Conservation (phyloP, 139 green algal species). For the Chloropicon primus region DNA sequence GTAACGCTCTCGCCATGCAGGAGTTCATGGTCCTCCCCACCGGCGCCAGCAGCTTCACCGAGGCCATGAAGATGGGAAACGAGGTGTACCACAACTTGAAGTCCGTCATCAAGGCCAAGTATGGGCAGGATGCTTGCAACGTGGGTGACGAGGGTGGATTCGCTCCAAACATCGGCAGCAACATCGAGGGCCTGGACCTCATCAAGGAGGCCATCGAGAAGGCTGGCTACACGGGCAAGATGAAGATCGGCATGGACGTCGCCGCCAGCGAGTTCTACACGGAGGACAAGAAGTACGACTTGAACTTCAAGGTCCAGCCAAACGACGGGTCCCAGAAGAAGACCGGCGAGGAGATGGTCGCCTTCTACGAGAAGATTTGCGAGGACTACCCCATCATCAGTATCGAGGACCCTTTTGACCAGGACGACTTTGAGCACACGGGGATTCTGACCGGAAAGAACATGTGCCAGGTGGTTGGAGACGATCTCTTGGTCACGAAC, state of each 20-base stretch:
- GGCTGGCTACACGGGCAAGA: background rate
- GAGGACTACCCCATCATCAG: background rate
- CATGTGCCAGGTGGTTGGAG: constrained; percentile 1
- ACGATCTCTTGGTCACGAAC: constrained; percentile 3
- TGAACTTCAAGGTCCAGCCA: constrained; percentile 85
- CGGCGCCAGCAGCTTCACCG: background rate
- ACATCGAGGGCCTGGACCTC: constrained; percentile 3
- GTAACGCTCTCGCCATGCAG: constrained; percentile 1
- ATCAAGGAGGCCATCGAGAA: constrained; percentile 5
- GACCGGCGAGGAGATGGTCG: background rate
- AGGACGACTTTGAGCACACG: background rate
- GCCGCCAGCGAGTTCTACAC: background rate
- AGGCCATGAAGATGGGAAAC: constrained; percentile 1
- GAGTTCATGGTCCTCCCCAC: constrained; percentile 5
- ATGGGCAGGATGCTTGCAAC: background rate
- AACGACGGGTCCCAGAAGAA: constrained; percentile 27
- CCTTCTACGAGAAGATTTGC: background rate
- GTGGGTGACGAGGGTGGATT: constrained; percentile 2
- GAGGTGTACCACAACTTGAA: constrained; percentile 2
- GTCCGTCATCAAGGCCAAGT: background rate
- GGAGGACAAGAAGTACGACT: background rate
- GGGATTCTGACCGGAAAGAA: background rate
- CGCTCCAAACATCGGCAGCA: constrained; percentile 1
- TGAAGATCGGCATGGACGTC: background rate
- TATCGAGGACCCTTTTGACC: constrained; percentile 4